Evolutionary conservation across 2,329 filamentous ascomycete species (phyloP).

Genomic region (Talaromyces sp.): DNA sequence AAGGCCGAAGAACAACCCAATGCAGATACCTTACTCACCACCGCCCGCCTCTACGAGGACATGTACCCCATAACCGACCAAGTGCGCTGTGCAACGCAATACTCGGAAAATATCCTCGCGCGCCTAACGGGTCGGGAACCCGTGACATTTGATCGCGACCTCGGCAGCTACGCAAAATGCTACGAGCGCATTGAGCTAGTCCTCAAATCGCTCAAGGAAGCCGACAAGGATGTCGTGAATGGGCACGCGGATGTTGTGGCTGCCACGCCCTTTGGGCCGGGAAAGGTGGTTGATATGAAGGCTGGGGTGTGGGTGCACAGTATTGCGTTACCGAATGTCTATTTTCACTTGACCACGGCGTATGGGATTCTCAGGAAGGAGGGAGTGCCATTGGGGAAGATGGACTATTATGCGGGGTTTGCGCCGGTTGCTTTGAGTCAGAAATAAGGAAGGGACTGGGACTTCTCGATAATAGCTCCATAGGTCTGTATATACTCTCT

Average conservation of each 20-base stretch:
- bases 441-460: neutral
- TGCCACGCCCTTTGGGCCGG: neutral
- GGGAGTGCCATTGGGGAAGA: conserved; percentile 61
- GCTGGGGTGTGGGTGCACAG: neutral
- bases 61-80: conserved; percentile 43
- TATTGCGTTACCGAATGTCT: conserved; percentile 57
- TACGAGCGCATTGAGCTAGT: conserved; percentile 47
- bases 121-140: neutral
- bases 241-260: neutral
- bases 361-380: conserved; percentile 62
- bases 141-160: conserved; percentile 37
- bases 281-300: neutral
- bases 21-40: neutral
- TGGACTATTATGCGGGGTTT: conserved; percentile 47
- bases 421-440: neutral
- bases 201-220: conserved; percentile 45
- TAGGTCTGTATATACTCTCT: neutral
- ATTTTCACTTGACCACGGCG: conserved; percentile 59
- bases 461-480: neutral
- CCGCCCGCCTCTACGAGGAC: conserved; percentile 8
- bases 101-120: conserved; percentile 3
- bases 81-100: conserved; percentile 33
- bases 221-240: conserved; percentile 31
- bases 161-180: conserved; percentile 51
- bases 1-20: conserved; percentile 11